phyloP scores from a whole-genome alignment of 495 filamentous ascomycete genomes.

The Bryoglossum gracile region DNA sequence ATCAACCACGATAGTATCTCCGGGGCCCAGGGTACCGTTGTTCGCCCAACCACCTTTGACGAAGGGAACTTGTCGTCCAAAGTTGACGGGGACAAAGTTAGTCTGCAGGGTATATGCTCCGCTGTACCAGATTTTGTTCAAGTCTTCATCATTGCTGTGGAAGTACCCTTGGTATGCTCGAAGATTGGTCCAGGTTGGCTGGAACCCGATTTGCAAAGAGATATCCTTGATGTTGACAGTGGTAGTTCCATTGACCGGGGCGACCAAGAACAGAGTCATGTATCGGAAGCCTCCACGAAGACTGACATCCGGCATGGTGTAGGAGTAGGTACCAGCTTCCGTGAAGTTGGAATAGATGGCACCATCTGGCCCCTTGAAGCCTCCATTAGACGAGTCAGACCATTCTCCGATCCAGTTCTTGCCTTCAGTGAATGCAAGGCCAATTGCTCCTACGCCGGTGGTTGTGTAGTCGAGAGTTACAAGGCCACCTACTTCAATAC shows the following conservation, averaged over 20 bases:
- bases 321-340: conserved; percentile 30
- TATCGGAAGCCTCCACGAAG: conserved; percentile 57
- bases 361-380: conserved; percentile 43
- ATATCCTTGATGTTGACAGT: conserved; percentile 37
- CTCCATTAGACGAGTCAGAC: conserved; percentile 53
- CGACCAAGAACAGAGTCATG: conserved; percentile 46
- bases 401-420: conserved; percentile 55
- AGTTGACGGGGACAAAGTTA: conserved; percentile 47
- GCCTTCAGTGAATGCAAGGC: conserved; percentile 55
- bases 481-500: conserved; percentile 51
- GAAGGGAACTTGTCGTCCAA: conserved; percentile 45
- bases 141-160: conserved; percentile 48
- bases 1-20: conserved; percentile 41
- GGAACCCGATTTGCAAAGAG: conserved; percentile 46
- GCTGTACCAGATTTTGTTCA: conserved; percentile 58
- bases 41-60: conserved; percentile 47
- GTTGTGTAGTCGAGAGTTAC: conserved; percentile 42
- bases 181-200: conserved; percentile 59
- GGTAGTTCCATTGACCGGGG: conserved; percentile 27
- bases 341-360: conserved; percentile 47
- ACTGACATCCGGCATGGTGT: conserved; percentile 45
- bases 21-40: conserved; percentile 38
- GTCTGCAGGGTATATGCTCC: conserved; percentile 57
- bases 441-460: conserved; percentile 40
- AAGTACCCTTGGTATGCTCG: conserved; percentile 58